Base-by-base conservation (phyloP, 768 basidiomycete species). In the Sporobolomyces roseus region DNA sequence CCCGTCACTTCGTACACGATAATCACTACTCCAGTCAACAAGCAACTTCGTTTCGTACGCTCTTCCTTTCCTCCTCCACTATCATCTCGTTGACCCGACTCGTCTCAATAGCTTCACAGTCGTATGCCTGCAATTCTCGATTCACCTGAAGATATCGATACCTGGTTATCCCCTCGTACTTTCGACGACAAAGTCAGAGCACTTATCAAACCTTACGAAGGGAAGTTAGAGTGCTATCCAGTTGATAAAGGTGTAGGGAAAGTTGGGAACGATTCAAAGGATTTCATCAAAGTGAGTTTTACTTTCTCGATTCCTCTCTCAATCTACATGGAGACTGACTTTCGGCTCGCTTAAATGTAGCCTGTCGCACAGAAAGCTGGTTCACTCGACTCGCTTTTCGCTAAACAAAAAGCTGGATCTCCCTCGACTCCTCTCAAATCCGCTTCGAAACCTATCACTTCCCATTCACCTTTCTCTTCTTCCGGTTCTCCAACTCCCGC, bases 1-100 rank as follows among this genome's bases (percentile, higher is more conserved):
- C 83, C 84, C 0, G 79, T 90, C 2, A 90, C 86, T 83, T 88
- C 91, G 0, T 97, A 91, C 76, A 87, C 90, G 0, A 90, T 98
- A 62, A 86, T 98, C 53, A 99, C 94, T 1, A 92, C 91, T 2
- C 77, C 83, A 36, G 84, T 90, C 51, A 83, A 84, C 76, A 84
- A 84, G 63, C 84, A 86, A 9, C 81, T 92, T 52, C 79, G 80
- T 9, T 97, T 91, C 27, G 74, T 75, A 21, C n/a, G 66, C 60
- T 27, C 1, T 23, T 4, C 8, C 23, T 19, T 30, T 23, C n/a
- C 19, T 12, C 43, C n/a, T 23, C 16, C 5, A 3, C 25, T 54
- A 9, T 19, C 53, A 36, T 32, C 14, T 23, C 16, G 9, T 21
- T 21, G 29, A 53, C 9, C 17, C 35, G 38, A 14, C 27, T 3